These are phyloP conservation scores for Arthrobotrys iridis DNA, from an alignment of 2,329 filamentous ascomycete species.

Conservation along the genomic window DNA sequence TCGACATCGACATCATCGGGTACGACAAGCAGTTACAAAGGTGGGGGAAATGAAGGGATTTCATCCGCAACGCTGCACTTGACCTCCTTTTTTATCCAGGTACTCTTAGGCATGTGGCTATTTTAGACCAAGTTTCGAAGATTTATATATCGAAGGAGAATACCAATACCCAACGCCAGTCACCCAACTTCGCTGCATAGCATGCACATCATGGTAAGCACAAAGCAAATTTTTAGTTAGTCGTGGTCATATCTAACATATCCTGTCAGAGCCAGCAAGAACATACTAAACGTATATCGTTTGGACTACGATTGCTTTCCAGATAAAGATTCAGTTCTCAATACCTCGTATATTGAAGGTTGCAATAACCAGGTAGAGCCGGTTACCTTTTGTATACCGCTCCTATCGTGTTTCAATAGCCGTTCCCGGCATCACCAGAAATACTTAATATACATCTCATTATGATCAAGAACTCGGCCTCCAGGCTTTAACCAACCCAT, in stretches of 20 bases:
- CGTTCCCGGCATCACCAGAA: not conserved
- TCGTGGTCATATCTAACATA: not conserved
- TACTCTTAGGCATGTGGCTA: not conserved
- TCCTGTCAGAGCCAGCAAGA: not conserved
- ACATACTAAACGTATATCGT: not conserved
- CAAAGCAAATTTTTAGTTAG: not conserved
- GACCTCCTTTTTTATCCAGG: not conserved
- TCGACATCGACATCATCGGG: slow-evolving; percentile 61
- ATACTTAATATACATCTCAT: not conserved
- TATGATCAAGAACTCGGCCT: slow-evolving; percentile 42
- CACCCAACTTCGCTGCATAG: not conserved
- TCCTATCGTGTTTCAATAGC: not conserved
- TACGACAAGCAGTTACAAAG: slow-evolving; percentile 59
- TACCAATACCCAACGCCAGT: not conserved
- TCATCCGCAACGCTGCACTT: not conserved
- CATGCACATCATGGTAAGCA: not conserved
- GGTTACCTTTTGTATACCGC: not conserved
- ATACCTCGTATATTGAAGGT: not conserved
- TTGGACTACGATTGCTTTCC: not conserved
- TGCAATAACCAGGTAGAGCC: not conserved
- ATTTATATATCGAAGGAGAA: not conserved
- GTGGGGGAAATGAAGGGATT: slow-evolving; percentile 41
- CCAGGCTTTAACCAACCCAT: slow-evolving; percentile 62
- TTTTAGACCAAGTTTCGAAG: not conserved
- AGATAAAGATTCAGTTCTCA: not conserved